Base-by-base conservation (phyloP, 164 flowering plant genomes). In the Pachysandra terminalis region DNA sequence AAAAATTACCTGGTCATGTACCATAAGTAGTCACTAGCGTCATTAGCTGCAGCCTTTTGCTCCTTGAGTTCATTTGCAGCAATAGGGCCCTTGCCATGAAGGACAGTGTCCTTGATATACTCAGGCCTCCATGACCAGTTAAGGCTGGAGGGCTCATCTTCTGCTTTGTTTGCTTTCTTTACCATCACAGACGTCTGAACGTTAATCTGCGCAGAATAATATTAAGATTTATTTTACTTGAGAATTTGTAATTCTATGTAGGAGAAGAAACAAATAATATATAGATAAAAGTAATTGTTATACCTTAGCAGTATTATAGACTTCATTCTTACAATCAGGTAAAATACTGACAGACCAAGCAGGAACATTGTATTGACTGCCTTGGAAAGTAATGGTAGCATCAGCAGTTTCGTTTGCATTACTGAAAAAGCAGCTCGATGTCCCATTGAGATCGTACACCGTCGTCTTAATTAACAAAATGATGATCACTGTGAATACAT, bases 1-100 rank as follows among this genome's bases (percentile, higher is more conserved):
- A n/a, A n/a, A n/a, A 28, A 28, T 57, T 74, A 86, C 88, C 74
- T 83, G 53, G 87, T 83, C 82, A 82, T 87, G 71, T 85, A 87
- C 87, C 89, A 87, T 15, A 85, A 57, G 59, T 87, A 87, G 35
- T 87, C 89, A 67, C 84, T 82, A 0, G 54, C 45, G 71, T 85
- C 91, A 64, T 73, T 72, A 4, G 71, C 56, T 0, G 27, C 69
- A 2, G 22, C 70, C 61, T 85, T 87, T 25, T 87, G 89, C 23
- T 87, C 89, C 17, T 82, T 0, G 8, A 87, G 67, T 14, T 35
- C 12, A 24, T 32, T 73, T 0, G 69, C 65, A n/a, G 71, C 10
- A 21, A 68, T 5, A 0, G 71, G 15, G 21, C 79, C 84, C 32
- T 70, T 79, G 1, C 84, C 86, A 4, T 9, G 68, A 0, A 64